Conservation (phyloP, 1,284 basidiomycete genomes). For the Apiotrichum gamsii region DNA sequence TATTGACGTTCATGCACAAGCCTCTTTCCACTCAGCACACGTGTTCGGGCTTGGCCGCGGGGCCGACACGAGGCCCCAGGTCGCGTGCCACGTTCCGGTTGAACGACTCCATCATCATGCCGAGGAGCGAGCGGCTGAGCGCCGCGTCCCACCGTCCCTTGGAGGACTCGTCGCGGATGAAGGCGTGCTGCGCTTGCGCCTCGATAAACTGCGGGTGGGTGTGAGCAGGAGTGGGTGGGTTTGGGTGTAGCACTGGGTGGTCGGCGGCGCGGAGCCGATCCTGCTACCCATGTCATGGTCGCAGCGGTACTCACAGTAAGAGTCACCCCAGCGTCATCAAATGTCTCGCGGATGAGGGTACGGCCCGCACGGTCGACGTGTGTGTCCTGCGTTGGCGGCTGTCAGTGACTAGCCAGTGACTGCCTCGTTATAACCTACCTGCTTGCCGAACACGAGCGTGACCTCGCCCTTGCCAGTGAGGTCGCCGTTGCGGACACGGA, state of each 20-base stretch:
- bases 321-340: slow-evolving; percentile 69
- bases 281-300: too few species aligned
- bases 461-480: slow-evolving; percentile 71
- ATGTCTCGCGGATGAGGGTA: slow-evolving; percentile 68
- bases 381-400: slow-evolving; percentile 67
- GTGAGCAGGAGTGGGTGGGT: too few species aligned
- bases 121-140: slow-evolving; percentile 69
- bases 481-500: slow-evolving; percentile 64
- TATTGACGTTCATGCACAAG: too few species aligned
- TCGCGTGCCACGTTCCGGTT: slow-evolving; percentile 76
- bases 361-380: slow-evolving; percentile 79
- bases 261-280: too few species aligned
- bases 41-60: slow-evolving; percentile 57
- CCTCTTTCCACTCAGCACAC: too few species aligned
- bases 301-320: slow-evolving; percentile 64
- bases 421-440: slow-evolving; percentile 59
- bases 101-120: slow-evolving; percentile 88
- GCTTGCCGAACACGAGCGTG: slow-evolving; percentile 89
- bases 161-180: slow-evolving; percentile 80
- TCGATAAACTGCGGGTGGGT: slow-evolving; percentile 80
- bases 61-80: slow-evolving; percentile 59
- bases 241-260: too few species aligned
- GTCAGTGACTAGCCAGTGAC: slow-evolving; percentile 11
- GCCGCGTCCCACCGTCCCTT: slow-evolving; percentile 93
- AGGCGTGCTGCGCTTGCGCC: slow-evolving; percentile 89